Conservation (phyloP, 805 yeast genomes). For the Grigorovia transvaalensis region DNA sequence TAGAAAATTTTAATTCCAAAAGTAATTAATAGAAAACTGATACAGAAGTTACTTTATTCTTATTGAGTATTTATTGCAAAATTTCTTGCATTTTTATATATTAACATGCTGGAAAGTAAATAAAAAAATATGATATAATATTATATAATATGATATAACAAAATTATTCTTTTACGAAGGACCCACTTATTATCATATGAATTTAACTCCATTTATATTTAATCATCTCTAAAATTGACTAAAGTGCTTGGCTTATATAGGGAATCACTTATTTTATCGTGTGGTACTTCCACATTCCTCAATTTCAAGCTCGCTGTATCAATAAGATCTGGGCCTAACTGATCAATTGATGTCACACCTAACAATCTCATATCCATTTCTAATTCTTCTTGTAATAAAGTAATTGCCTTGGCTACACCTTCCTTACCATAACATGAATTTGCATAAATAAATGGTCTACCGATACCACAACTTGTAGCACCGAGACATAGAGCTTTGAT, state of each 20-base stretch:
- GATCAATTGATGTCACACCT: constrained; percentile 54
- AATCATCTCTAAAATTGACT: constrained; percentile 36
- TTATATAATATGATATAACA: too few species aligned
- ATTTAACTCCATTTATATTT: neutral
- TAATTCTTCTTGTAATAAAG: constrained; percentile 57
- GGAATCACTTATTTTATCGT: constrained; percentile 42
- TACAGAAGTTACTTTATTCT: too few species aligned
- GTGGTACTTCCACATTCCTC: constrained; percentile 37
- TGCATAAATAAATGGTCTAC: constrained; percentile 57
- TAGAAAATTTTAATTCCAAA: constrained; percentile 28
- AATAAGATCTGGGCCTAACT: constrained; percentile 50
- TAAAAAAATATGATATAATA: too few species aligned
- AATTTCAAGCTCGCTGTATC: constrained; percentile 42
- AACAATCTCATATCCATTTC: constrained; percentile 70
- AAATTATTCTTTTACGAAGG: too few species aligned
- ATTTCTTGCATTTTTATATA: too few species aligned
- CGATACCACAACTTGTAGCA: constrained; percentile 62
- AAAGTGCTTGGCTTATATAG: constrained; percentile 48
- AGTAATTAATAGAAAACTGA: constrained; percentile 13
- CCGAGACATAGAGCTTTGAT: constrained; percentile 59
- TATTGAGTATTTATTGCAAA: too few species aligned
- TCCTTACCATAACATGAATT: constrained; percentile 53
- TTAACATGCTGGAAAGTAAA: too few species aligned
- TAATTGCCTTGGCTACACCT: constrained; percentile 52
- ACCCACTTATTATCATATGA: too few species aligned